Evolutionary conservation across 257 asterid species (phyloP), one percentile per base, ranked within the genome.

Genomic region (Capsicum chinense): DNA sequence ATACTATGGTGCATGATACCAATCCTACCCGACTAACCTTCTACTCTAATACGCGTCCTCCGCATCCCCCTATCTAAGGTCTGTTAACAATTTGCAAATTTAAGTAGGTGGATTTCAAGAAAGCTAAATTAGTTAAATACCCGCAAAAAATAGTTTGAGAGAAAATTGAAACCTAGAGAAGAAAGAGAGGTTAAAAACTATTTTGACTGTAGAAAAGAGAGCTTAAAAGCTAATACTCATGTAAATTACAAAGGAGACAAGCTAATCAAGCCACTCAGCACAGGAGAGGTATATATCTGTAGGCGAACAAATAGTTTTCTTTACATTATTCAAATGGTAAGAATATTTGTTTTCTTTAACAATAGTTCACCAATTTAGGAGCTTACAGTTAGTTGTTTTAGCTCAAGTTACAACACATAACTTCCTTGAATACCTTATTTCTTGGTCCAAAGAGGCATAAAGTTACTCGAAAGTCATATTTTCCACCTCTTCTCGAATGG

Each of bases 401-500:
- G 59, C 16, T 19, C 58, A 5, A 47, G 42, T 48, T n/a, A 48
- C 59, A n/a, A 48, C 80, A 71, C 10, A 10, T 47, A 47, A 39
- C 52, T 21, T 50, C 80, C 80, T 6, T 26, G 2, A 50, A 11
- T 50, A 3, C 13, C 60, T 62, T 7, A 10, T 73, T 11, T n/a
- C 47, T 76, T 0, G 2, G n/a, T 50, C 26, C 63, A 52, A 52
- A 76, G 81, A 76, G 52, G 63, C 81, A 76, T 14, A 76, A 37
- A 15, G 26, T 68, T 8, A 39, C 54, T 37, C 78, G 39, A 39
- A 73, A 10, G 83, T 84, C 93, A 92, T 76, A 78, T 80, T 88
- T 50, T 64, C 89, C 35, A 85, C 93, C 85, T 90, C 92, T 67
- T 70, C 84, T 71, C 95, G 64, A 50, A 91, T 80, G 11, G 92